Conservation (phyloP, 148 eudicot species). For the Diospyros kaki region DNA sequence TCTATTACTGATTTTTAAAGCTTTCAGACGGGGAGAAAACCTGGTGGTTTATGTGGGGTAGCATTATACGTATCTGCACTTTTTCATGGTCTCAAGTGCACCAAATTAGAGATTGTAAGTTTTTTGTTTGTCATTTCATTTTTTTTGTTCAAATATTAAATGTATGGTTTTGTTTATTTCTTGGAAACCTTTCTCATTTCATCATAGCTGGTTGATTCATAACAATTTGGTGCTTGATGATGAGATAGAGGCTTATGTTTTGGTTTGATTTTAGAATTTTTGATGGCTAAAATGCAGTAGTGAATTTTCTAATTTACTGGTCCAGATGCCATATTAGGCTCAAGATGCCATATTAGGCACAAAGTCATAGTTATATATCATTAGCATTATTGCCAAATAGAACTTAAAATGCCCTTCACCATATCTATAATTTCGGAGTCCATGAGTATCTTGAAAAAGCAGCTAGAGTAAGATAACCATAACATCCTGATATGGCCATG, state of each 20-base stretch:
- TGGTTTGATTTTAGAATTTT: not conserved
- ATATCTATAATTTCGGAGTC: too few relatives aligned
- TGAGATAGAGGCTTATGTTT: not conserved
- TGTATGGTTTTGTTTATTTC: not conserved
- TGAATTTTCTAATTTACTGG: not conserved
- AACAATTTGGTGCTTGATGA: not conserved
- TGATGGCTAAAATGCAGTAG: not conserved
- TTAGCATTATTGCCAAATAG: too few relatives aligned
- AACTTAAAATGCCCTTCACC: too few relatives aligned
- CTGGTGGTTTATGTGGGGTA: slow-evolving; percentile 61
- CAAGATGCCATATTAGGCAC: not conserved
- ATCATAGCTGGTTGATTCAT: not conserved
- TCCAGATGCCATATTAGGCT: not conserved
- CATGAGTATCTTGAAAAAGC: too few relatives aligned
- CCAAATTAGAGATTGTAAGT: slow-evolving; percentile 49
- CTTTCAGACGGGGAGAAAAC: slow-evolving; percentile 61
- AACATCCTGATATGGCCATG: too few relatives aligned
- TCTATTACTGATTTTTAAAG: not conserved
- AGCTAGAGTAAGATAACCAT: too few relatives aligned
- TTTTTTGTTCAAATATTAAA: not conserved
- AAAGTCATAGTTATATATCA: too few relatives aligned
- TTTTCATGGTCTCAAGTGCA: slow-evolving; percentile 45
- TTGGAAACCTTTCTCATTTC: not conserved
- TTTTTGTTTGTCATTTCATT: not conserved
- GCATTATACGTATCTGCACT: slow-evolving; percentile 53